Evolutionary conservation across 805 yeast genomes (phyloP), one percentile per base, ranked within the genome.

Genomic region (Kuraishia floccosa): DNA sequence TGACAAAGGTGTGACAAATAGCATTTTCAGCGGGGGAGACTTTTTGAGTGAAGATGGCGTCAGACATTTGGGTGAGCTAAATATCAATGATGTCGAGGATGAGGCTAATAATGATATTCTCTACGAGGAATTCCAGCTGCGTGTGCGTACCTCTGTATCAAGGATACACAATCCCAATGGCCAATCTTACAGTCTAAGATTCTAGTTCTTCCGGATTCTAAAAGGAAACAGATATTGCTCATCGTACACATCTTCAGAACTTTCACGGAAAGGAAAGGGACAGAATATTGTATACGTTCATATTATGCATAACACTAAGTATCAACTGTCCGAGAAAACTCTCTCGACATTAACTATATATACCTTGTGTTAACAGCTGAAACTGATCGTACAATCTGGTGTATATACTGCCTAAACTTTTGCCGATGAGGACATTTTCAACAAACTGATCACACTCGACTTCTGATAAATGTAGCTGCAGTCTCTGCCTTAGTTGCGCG

Each of bases 301-400:
- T n/a, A n/a, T n/a, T n/a, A n/a, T n/a, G n/a, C n/a, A n/a, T n/a
- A n/a, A n/a, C n/a, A n/a, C n/a, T n/a, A n/a, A n/a, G n/a, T n/a
- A n/a, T n/a, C n/a, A n/a, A n/a, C n/a, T n/a, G n/a, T n/a, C n/a
- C n/a, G n/a, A n/a, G n/a, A n/a, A n/a, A n/a, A n/a, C n/a, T n/a
- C n/a, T n/a, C n/a, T n/a, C n/a, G n/a, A n/a, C n/a, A n/a, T 19
- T 30, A 30, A 24, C 72, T 75, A 52, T 85, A 91, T 17, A 91
- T 91, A 27, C 98, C 98, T 58, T 91, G 98, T 0, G 97, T 87
- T 30, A 86, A 58, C 52, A 91, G 60, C 55, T 91, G 98, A 60
- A 82, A 91, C 51, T 89, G 97, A 51, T 91, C 98, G 49, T 91
- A 91, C 20, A 91, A 60, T 41, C 96, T 65, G 1, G 98, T 91